Evolutionary conservation across 192 early-diverging fungal species (phyloP).

Genomic region (Backusella macrospora): DNA sequence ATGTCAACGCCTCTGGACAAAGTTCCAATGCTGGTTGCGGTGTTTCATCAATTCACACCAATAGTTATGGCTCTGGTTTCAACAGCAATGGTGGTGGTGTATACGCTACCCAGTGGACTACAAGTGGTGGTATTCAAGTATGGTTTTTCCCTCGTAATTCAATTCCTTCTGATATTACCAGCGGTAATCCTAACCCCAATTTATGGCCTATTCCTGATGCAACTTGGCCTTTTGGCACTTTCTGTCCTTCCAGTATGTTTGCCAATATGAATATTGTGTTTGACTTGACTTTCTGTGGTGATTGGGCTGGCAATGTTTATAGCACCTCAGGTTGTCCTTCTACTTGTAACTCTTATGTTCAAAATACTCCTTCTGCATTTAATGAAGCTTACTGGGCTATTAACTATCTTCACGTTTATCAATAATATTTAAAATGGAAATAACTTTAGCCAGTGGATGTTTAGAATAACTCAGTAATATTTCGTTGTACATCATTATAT

Average conservation of each 20-base stretch:
- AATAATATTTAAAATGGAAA: neutral
- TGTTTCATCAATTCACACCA: slow-evolving; percentile 6
- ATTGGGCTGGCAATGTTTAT: slow-evolving; percentile 37
- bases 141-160: slow-evolving; percentile 37
- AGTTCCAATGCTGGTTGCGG: slow-evolving; percentile 1
- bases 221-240: slow-evolving; percentile 15
- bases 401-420: slow-evolving; percentile 30
- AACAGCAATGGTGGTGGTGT: slow-evolving; percentile 46
- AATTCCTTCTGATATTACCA: slow-evolving; percentile 44
- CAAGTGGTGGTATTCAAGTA: slow-evolving; percentile 40
- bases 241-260: slow-evolving; percentile 15
- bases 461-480: too few relatives aligned
- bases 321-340: slow-evolving; percentile 10
- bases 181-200: slow-evolving; percentile 39
- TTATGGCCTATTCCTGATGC: slow-evolving; percentile 33
- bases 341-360: slow-evolving; percentile 27
- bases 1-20: slow-evolving; percentile 7
- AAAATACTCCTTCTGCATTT: slow-evolving; percentile 19
- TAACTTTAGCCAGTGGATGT: too few relatives aligned
- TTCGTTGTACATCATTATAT: too few relatives aligned
- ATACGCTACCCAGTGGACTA: slow-evolving; percentile 39
- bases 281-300: slow-evolving; percentile 32
- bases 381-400: slow-evolving; percentile 24
- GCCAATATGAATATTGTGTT: neutral
- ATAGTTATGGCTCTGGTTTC: slow-evolving; percentile 39